Conservation (phyloP, 164 flowering plant species). For the Buxus sempervirens region DNA sequence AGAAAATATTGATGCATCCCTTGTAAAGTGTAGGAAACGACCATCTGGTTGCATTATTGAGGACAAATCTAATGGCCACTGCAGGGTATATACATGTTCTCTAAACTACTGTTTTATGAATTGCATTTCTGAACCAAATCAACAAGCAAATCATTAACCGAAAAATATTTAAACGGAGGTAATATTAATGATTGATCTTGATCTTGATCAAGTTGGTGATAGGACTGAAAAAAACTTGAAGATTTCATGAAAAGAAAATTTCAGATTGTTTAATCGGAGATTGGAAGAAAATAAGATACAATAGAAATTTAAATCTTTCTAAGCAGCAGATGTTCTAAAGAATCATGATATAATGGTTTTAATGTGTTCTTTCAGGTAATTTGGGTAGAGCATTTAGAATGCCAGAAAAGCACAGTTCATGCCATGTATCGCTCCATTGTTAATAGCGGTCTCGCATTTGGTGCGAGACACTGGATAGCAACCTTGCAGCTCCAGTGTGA, state of each 20-base stretch:
- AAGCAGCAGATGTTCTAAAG: too few relatives aligned
- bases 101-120: neutral
- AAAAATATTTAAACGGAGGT: too few relatives aligned
- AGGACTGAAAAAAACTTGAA: too few relatives aligned
- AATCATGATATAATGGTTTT: neutral
- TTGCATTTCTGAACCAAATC: too few relatives aligned
- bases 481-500: constrained; percentile 89
- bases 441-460: constrained; percentile 84
- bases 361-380: constrained; percentile 52
- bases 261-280: too few relatives aligned
- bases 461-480: constrained; percentile 90
- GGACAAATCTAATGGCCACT: constrained; percentile 86
- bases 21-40: constrained; percentile 69
- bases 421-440: constrained; percentile 68
- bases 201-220: too few relatives aligned
- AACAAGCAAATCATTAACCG: too few relatives aligned
- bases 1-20: constrained; percentile 67
- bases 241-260: too few relatives aligned
- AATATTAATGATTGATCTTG: too few relatives aligned
- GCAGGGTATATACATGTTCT: constrained; percentile 49
- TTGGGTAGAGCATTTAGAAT: constrained; percentile 93
- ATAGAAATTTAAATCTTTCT: too few relatives aligned
- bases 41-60: constrained; percentile 98
- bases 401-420: constrained; percentile 63
- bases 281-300: too few relatives aligned